phyloP scores from a whole-genome alignment of 139 green algal species.

The Picochlorum sp. region DNA sequence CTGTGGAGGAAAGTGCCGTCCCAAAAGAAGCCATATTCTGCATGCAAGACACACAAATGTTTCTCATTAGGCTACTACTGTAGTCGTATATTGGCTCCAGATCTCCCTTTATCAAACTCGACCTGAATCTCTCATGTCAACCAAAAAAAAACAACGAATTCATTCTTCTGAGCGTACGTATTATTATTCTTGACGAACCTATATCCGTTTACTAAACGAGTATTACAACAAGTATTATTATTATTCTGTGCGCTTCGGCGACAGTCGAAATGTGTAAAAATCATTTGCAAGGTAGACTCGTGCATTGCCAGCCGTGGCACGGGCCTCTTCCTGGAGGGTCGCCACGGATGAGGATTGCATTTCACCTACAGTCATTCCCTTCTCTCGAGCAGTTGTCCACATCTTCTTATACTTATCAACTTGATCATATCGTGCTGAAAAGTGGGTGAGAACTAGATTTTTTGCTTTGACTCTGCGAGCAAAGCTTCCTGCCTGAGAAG shows the following conservation, averaged over 20 bases:
- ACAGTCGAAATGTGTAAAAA: constrained; percentile 26
- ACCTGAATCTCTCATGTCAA: too few relatives aligned
- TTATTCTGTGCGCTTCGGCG: neutral
- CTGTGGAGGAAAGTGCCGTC: neutral
- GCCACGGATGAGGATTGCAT: neutral
- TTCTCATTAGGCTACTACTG: too few relatives aligned
- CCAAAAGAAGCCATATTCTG: neutral
- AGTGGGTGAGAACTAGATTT: constrained; percentile 87
- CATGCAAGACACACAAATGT: too few relatives aligned
- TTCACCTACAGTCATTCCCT: constrained; percentile 3
- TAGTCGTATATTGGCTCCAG: too few relatives aligned
- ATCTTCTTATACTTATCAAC: neutral
- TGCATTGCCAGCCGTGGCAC: neutral
- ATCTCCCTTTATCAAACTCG: too few relatives aligned
- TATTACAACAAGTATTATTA: neutral
- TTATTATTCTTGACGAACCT: too few relatives aligned
- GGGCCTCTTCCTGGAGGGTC: neutral
- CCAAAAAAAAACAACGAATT: too few relatives aligned
- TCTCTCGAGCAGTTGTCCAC: constrained; percentile 3
- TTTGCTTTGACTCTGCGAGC: constrained; percentile 56
- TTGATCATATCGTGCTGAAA: constrained; percentile 54
- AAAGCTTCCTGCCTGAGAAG: constrained; percentile 79
- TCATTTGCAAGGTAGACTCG: constrained; percentile 20
- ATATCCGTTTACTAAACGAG: too few relatives aligned
- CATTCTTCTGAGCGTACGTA: too few relatives aligned